Evolutionary conservation across 1,139 yeast species (phyloP), one percentile per base, ranked within the genome.

Genomic region (Geotrichum siamense): DNA sequence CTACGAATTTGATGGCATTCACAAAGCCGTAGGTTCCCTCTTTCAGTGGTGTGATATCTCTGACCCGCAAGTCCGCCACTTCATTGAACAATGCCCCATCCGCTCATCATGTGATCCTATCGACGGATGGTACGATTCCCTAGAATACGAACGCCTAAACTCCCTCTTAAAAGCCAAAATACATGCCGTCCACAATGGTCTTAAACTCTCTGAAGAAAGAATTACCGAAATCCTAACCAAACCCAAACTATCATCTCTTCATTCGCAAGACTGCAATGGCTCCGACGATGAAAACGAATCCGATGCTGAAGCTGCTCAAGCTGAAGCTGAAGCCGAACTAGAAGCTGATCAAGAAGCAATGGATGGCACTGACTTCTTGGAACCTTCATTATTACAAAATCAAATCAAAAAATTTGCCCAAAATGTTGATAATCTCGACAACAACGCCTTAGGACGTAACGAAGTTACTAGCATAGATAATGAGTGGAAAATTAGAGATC

Each of bases 11-110:
- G 81, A 82, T 53, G 98, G 97, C 2, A 67, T 64, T 2, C 71
- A 70, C 27, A 58, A 83, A 20, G 94, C 96, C 0, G 67, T 72
- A 42, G 75, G 85, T 2, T 74, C 85, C 4, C 75, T 82, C 45
- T 79, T 82, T 54, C 96, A 86, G 58, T 67, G 91, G n/a, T 89
- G 89, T 29, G 93, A 91, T 58, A 69, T 91, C 4, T 62, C 74
- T 3, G 95, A 86, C 57, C 74, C 77, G 5, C 80, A 79, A 51
- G 68, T 89, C 9, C 60, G 63, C 3, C 68, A 68, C 5, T 61
- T 83, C 2, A 61, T 83, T 15, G 61, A 67, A 2, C 62, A 67
- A 1, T 67, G 68, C 5, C 55, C 61, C 39, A 48, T 71, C 48
- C 50, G 59, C 10, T 55, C 52, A 15, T 50, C 48, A 16, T 52